Evolutionary conservation across 441 rosid genomes (phyloP), one percentile per base, ranked within the genome.

Genomic region (Pelargonium myrrhifolium): DNA sequence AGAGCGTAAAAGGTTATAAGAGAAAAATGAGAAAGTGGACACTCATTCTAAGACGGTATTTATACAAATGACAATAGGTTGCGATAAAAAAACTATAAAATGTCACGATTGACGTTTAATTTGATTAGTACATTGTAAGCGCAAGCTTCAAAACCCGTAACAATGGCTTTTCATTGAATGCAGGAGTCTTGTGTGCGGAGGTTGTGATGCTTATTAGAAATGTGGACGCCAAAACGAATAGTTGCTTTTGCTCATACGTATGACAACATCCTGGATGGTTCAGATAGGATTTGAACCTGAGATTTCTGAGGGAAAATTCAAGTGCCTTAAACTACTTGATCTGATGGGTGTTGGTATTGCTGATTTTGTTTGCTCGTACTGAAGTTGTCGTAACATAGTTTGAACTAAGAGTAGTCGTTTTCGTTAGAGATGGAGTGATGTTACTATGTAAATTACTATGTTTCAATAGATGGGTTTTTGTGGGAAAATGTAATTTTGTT

Each of bases 131-230:
- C 37, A 31, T 31, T 31, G 37, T 31, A 31, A 31, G 2, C 0
- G 4, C 31, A 28, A 28, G 0, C 4, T 28, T 2, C 35, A 28
- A 31, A 4, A 18, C 9, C 22, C 2, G 12, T 18, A 11, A 55
- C 3, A 17, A 0, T 11, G 26, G 8, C 8, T 55, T 60, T 64
- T 11, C 9, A 3, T 28, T 6, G 0, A 65, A 28, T 75, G 81
- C 89, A 89, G 97, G 83, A 86, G 84, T 71, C 85, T 93, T 31
- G 78, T 93, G 60, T 90, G 97, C 15, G 97, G 98, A 76, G 93
- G 98, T 60, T 90, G 97, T 62, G 82, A 67, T 43, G 92, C 88
- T 63, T 86, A 84, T 24, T 55, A 76, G 72, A 71, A 31, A 56
- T 21, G 24, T 37, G n/a, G n/a, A n/a, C n/a, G n/a, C n/a, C n/a